Evolutionary conservation across 352 stramenopile genomes (phyloP).

Genomic region (Chrysophaeum taylorii): DNA sequence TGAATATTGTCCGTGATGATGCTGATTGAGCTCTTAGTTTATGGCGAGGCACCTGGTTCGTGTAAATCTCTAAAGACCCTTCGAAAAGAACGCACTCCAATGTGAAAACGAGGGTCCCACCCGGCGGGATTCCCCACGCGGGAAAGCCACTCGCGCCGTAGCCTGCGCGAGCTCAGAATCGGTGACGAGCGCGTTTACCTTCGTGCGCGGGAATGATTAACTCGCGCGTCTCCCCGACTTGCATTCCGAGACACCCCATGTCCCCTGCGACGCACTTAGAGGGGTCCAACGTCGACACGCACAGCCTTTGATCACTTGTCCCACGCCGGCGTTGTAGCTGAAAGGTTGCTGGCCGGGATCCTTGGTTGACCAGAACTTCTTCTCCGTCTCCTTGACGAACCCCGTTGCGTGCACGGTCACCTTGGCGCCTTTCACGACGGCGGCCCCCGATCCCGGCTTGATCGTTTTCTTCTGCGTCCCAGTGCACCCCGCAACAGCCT

Average conservation of each 20-base stretch:
- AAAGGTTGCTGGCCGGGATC: conserved; percentile 9
- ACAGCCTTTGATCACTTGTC: conserved; percentile 63
- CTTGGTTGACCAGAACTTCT: conserved; percentile 8
- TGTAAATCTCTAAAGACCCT: no score
- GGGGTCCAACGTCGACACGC: no score
- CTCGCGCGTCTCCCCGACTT: conserved; percentile 54
- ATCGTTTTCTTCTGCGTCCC: no score
- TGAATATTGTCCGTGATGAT: no score
- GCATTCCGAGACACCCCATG: conserved; percentile 49
- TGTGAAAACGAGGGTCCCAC: conserved; percentile 62
- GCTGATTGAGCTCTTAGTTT: no score
- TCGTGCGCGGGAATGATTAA: conserved; percentile 66
- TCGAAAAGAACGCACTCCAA: no score
- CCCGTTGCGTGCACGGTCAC: conserved; percentile 1
- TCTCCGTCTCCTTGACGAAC: not conserved
- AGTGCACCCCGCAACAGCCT: no score
- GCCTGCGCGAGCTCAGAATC: conserved; percentile 23
- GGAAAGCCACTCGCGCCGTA: conserved; percentile 63
- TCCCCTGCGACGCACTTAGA: no score
- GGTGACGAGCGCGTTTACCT: not conserved
- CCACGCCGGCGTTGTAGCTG: conserved; percentile 4
- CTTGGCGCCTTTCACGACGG: not conserved
- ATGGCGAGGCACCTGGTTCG: no score
- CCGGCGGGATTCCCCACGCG: conserved; percentile 63
- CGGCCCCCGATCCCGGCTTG: no score